Evolutionary conservation across 495 filamentous ascomycete genomes (phyloP), one percentile per base, ranked within the genome.

Genomic region (Podospora australis): DNA sequence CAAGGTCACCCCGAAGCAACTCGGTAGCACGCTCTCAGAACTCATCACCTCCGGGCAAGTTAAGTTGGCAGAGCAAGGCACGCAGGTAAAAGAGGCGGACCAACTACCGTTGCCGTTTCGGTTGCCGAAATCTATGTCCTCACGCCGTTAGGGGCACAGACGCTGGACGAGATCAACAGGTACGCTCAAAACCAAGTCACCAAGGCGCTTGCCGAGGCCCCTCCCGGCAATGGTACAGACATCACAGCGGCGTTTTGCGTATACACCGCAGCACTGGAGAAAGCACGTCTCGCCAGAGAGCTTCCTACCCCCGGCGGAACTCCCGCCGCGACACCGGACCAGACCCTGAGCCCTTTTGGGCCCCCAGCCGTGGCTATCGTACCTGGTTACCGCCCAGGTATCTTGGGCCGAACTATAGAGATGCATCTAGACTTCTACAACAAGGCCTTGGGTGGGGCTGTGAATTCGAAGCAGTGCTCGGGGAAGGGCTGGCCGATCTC

Each of bases 341-440:
- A 20, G 28, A 29, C 24, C 30, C 22, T 2, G n/a, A 29, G 2
- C n/a, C 11, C 38, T 35, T 20, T 40, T 23, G 6, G 6, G 19
- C 23, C 25, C 4, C 34, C 42, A 2, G 28, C 22, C 16, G 24
- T 59, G 32, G 39, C 29, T 34, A 60, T 65, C 39, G 26, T 49
- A 30, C 19, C 50, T 0, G 66, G 66, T 26, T 69, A 69, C 50
- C 51, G 47, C 6, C 64, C 60, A 11, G 58, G 55, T n/a, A 56
- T 69, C 7, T 53, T 67, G 10, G 58, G 48, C 35, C 52, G 55
- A 23, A 46, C 50, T 4, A 44, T 69, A 1, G 55, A 62, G 39
- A 65, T 67, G 61, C 62, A 66, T 45, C 35, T 64, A 46, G 48
- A 46, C 34, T 62, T 25, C 26, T 67, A 66, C 46, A 52, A 43